Evolutionary conservation across 1,139 yeast species (phyloP), one percentile per base, ranked within the genome.

Genomic region (Kodamaea plutei): DNA sequence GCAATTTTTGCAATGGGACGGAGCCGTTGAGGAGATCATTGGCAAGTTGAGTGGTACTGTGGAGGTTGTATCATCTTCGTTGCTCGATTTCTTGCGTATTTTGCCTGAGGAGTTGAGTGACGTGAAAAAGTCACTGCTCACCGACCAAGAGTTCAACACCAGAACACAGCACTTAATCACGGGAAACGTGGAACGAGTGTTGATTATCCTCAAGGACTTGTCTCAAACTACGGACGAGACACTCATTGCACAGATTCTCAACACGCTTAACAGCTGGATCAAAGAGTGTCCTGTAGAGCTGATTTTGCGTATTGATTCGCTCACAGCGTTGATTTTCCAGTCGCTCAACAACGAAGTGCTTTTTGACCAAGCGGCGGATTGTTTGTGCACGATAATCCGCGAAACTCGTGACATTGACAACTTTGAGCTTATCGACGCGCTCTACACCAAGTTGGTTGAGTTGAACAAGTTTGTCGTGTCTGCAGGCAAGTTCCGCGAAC

Each of bases 91-190:
- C 48, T 69, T 93, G 40, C 80, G 79, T 50, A 80, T 91, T 30
- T 63, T 93, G 35, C 98, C 99, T 0, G 97, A 93, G 54, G 98
- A 93, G 55, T 71, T 91, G 30, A 63, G 79, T 30, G 93, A 84
- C 44, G 77, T 79, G 26, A 82, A 83, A 43, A 79, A 80, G 38
- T 76, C 94, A 1, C 80, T 91, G 19, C 63, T 89, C 38, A 76
- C 89, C 4, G 95, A 84, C 50, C 91, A 81, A 23, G 95, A 89
- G 50, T 84, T 84, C 48, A 70, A 73, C 37, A 45, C 54, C 4
- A 73, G 96, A 46, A 76, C 84, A 2, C 61, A 65, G 23, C 77
- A 76, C 39, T 64, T 87, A 33, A 70, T 91, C 23, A 67, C 75
- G 18, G 61, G 71, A 29, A 87, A 84, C 44, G 85, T 87, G 3